Conservation (phyloP, 352 stramenopile species). For the Pseudoperonospora humuli region DNA sequence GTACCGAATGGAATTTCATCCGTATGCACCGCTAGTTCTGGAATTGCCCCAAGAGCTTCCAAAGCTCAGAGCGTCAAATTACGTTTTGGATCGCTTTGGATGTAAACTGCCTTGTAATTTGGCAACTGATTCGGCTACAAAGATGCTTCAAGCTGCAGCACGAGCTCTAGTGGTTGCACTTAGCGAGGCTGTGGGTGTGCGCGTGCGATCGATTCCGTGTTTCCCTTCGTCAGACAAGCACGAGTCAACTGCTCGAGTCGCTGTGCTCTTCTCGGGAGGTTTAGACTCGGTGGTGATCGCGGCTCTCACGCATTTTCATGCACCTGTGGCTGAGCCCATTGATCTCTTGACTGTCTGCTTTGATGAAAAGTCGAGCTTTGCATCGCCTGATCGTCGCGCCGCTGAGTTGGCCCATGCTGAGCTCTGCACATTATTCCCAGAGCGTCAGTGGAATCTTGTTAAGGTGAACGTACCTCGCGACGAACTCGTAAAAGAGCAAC, state of each 20-base stretch:
- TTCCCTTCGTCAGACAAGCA: background rate
- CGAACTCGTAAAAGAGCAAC: slow-evolving; percentile 60
- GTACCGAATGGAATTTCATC: slow-evolving; percentile 30
- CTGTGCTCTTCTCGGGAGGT: slow-evolving; percentile 94
- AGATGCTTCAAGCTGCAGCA: slow-evolving; percentile 19
- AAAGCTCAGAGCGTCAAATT: background rate
- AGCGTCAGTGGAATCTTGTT: slow-evolving; percentile 80
- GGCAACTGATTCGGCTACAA: background rate
- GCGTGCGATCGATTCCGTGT: slow-evolving; percentile 58
- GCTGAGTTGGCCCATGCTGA: slow-evolving; percentile 78
- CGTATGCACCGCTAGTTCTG: slow-evolving; percentile 21
- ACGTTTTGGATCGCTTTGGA: slow-evolving; percentile 25
- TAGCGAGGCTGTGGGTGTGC: slow-evolving; percentile 68
- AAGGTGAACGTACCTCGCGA: slow-evolving; percentile 72
- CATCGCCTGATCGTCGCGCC: slow-evolving; percentile 88
- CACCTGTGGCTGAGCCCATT: slow-evolving; percentile 51
- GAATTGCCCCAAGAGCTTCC: background rate
- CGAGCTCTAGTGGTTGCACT: slow-evolving; percentile 55
- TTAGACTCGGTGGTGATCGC: slow-evolving; percentile 95
- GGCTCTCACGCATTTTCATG: slow-evolving; percentile 78
- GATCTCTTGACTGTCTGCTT: slow-evolving; percentile 96
- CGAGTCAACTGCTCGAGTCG: slow-evolving; percentile 35
- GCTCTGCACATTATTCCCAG: slow-evolving; percentile 78
- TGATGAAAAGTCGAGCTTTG: slow-evolving; percentile 44
- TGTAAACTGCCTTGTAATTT: slow-evolving; percentile 20